These are phyloP conservation scores for Hypoxylon sp. DNA, from an alignment of 2,329 filamentous ascomycete genomes.

Conservation along the genomic window DNA sequence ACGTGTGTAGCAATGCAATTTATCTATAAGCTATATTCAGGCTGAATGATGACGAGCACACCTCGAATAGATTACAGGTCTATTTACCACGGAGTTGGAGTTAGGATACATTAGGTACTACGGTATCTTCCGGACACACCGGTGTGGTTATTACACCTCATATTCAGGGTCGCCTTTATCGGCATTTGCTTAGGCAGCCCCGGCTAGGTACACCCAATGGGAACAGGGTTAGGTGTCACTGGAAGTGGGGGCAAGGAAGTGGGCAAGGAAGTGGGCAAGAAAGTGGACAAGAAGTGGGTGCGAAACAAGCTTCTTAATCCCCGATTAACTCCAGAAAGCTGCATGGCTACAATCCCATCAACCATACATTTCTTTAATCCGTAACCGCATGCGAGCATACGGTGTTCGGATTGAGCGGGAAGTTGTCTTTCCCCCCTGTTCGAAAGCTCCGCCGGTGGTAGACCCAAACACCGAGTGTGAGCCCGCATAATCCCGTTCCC, in stretches of 20 bases:
- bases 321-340: slow-evolving; percentile 36
- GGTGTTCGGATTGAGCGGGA: slow-evolving; percentile 1
- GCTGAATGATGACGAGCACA: slow-evolving; percentile 31
- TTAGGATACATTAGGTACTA: slow-evolving; percentile 6
- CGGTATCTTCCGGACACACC: slow-evolving; percentile 11
- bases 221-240: not conserved
- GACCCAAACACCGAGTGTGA: not conserved
- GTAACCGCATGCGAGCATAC: slow-evolving; percentile 9
- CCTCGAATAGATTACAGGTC: slow-evolving; percentile 33
- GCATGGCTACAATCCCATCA: not conserved
- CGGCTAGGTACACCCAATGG: slow-evolving; percentile 3
- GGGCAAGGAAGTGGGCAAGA: no score
- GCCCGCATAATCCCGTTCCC: slow-evolving; percentile 3
- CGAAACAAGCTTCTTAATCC: slow-evolving; percentile 21
- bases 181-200: not conserved
- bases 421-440: not conserved
- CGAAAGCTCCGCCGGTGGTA: slow-evolving; percentile 16
- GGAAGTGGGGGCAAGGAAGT: slow-evolving; percentile 2
- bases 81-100: slow-evolving; percentile 23
- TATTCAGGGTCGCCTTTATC: not conserved
- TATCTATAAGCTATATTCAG: slow-evolving; percentile 22
- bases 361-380: slow-evolving; percentile 3
- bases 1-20: slow-evolving; percentile 33
- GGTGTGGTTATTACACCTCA: slow-evolving; percentile 2
- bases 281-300: not conserved